A percentile compares a stretch with the other conserved stretches of the same genome.
These are phyloP conservation scores for Coniella vitis DNA, from an alignment of 2,329 filamentous ascomycete genomes.

Conservation along the genomic window DNA sequence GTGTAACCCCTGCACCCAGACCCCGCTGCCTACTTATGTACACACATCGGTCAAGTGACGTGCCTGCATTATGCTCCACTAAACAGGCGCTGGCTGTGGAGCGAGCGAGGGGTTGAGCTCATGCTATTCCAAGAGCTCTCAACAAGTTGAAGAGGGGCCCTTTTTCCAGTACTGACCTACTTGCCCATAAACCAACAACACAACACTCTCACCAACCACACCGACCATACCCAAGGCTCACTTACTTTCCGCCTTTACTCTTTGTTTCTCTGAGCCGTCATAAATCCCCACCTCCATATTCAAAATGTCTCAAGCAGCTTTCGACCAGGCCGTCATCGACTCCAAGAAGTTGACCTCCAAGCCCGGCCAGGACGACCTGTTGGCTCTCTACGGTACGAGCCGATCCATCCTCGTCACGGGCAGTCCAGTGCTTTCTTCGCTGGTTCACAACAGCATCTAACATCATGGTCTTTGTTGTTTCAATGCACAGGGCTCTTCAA, in stretches of 20 bases:
- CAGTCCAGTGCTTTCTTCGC: too few relatives aligned
- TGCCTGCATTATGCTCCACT: neutral
- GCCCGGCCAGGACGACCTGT: constrained; percentile 57
- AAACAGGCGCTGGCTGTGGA: neutral
- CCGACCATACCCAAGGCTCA: too few relatives aligned
- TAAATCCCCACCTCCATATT: neutral
- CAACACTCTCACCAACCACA: neutral
- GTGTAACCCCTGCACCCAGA: neutral
- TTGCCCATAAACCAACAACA: neutral
- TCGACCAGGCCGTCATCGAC: constrained; percentile 53
- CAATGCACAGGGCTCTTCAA: constrained; percentile 49
- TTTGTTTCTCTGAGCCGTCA: too few relatives aligned
- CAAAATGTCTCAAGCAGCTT: constrained; percentile 38
- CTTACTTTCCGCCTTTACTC: too few relatives aligned
- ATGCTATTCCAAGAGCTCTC: neutral
- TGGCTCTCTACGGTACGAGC: constrained; percentile 56
- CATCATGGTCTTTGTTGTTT: neutral
- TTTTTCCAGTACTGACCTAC: neutral
- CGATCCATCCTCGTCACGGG: neutral
- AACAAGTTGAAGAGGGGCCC: too few relatives aligned
- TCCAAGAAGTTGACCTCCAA: constrained; percentile 61
- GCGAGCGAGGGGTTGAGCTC: neutral
- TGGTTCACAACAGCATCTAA: neutral
- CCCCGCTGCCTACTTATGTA: too few relatives aligned
- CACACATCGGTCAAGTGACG: constrained; percentile 1